Evolutionary conservation across 2,329 filamentous ascomycete species (phyloP), one percentile per base, ranked within the genome.

Genomic region (Neopestalotiopsis sp.): DNA sequence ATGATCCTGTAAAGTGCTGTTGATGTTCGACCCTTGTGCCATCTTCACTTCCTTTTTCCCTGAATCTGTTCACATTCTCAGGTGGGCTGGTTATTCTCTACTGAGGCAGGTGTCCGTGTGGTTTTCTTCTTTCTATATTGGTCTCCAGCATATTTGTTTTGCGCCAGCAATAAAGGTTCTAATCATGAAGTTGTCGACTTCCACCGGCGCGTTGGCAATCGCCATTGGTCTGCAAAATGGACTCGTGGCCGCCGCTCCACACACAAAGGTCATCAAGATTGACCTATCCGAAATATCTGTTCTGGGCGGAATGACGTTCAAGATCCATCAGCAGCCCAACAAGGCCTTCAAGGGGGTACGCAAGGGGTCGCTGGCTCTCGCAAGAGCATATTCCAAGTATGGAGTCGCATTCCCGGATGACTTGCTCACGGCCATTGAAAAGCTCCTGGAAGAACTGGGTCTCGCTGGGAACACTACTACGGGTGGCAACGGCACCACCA

Each of bases 231-330:
- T 42, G 14, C 57, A 66, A 30, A 30, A 69, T 61, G 42, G 52
- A 4, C 20, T 67, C 24, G 34, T 68, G 1, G 20, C 45, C 24
- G 62, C 66, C 4, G 40, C 67, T 13, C 57, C 68, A 4, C n/a
- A 49, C 7, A 52, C 52, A 14, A 56, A 57, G 28, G 57, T 45
- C 24, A 24, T 66, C 14, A 60, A 40, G 49, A 57, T 66, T 14
- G 68, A 69, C 13, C 24, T 69, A 14, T 45, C 64, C 9, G 65
- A 45, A 17, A 57, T 69, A 42, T 65, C 66, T 17, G 67, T 61
- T 17, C 62, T 69, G 24, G 66, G 66, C 12, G 68, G 68, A 6
- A 66, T 69, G 68, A 69, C 68, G 9, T 69, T 69, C 49, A 67
- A 67, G 34, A 65, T 68, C n/a, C 49, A 58, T 13, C 68, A 69